Evolutionary conservation across 1,139 yeast species (phyloP).

Genomic region (Geotrichum siamense): DNA sequence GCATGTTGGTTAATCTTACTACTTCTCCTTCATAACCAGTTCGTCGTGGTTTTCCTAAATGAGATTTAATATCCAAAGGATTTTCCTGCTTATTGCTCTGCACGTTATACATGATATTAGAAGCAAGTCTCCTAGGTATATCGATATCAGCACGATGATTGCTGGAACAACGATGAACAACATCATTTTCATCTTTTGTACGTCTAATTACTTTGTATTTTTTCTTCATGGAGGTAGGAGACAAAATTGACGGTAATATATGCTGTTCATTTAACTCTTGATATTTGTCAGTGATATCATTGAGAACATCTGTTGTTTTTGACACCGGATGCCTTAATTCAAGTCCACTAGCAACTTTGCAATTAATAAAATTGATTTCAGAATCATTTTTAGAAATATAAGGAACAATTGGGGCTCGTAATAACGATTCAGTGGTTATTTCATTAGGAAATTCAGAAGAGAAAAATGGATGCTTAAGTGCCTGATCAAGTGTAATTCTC

Average conservation of each 20-base stretch:
- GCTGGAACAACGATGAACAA: neutral
- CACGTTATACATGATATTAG: neutral
- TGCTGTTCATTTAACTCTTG: constrained; percentile 8
- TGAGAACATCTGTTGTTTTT: neutral
- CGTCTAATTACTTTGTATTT: constrained; percentile 63
- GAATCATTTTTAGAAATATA: constrained; percentile 55
- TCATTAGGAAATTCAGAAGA: constrained; percentile 76
- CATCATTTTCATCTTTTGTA: constrained; percentile 21
- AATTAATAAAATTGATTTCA: constrained; percentile 52
- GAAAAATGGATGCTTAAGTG: constrained; percentile 66
- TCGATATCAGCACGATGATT: neutral
- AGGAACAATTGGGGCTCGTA: constrained; percentile 53
- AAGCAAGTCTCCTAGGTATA: neutral
- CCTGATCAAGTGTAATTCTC: constrained; percentile 76
- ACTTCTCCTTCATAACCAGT: constrained; percentile 1
- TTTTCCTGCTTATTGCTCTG: neutral
- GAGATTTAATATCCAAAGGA: neutral
- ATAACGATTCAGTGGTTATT: constrained; percentile 48
- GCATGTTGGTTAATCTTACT: constrained; percentile 1
- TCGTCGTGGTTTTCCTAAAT: constrained; percentile 11
- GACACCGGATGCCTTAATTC: constrained; percentile 45
- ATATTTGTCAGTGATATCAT: constrained; percentile 5
- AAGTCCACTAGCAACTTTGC: constrained; percentile 39
- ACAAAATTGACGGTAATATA: constrained; percentile 75
- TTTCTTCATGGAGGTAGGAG: constrained; percentile 85